Conservation (phyloP, 2,329 filamentous ascomycete genomes). For the Alternaria hordeiaustralica region DNA sequence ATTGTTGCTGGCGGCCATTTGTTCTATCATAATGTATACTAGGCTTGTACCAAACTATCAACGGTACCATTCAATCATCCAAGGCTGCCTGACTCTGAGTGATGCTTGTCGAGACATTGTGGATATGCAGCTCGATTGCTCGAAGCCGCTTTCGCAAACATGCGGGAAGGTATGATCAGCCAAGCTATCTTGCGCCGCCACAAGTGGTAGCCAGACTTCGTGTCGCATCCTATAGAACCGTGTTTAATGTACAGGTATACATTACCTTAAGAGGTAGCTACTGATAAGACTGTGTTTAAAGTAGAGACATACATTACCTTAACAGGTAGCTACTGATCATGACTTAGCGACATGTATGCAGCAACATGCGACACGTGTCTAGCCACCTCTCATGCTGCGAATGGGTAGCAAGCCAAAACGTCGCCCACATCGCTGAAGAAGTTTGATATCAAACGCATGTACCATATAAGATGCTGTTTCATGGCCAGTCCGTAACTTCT, state of each 20-base stretch:
- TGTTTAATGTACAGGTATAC: no score
- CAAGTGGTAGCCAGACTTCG: no score
- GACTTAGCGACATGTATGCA: no score
- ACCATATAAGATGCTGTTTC: neutral
- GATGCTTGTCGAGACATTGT: neutral
- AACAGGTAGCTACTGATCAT: no score
- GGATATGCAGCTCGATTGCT: neutral
- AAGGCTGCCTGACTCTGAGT: neutral
- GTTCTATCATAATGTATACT: neutral
- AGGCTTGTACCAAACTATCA: neutral
- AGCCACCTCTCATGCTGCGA: no score
- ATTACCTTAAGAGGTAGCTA: no score
- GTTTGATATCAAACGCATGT: neutral
- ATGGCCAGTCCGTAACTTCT: neutral
- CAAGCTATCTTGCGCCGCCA: neutral
- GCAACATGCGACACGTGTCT: no score
- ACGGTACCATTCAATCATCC: neutral
- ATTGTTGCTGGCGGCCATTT: neutral
- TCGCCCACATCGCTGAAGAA: no score
- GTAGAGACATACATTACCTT: no score
- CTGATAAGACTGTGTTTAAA: no score
- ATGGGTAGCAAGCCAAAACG: neutral
- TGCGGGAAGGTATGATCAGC: neutral
- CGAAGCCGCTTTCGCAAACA: neutral
- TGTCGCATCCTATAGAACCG: no score